Conservation (phyloP, 495 filamentous ascomycete species). For the Lindgomyces ingoldianus region DNA sequence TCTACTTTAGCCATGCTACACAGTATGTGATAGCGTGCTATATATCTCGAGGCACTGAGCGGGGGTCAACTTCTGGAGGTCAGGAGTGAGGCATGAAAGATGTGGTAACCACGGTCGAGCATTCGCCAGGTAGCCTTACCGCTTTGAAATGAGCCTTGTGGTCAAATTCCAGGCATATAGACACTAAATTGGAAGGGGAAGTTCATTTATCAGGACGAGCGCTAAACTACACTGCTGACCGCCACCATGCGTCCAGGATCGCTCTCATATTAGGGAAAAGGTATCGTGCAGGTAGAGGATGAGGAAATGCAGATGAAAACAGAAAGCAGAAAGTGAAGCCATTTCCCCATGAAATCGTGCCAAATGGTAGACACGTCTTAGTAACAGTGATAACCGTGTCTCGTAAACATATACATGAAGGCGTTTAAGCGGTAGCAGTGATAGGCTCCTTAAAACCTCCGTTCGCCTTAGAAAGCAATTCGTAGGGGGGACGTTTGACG, state of each 20-base stretch:
- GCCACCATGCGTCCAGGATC: conserved; percentile 12
- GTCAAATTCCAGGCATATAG: no score
- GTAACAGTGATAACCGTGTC: conserved; percentile 6
- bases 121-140: no score
- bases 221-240: conserved; percentile 29
- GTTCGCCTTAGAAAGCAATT: conserved; percentile 46
- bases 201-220: conserved; percentile 1
- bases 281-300: conserved; percentile 30
- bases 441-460: conserved; percentile 40
- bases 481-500: conserved; percentile 75
- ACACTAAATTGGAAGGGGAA: no score
- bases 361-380: not conserved
- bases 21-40: no score
- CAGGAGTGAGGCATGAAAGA: no score
- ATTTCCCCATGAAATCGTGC: not conserved
- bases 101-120: no score
- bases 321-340: conserved; percentile 2
- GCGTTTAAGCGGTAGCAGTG: conserved; percentile 41
- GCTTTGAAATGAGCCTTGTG: no score
- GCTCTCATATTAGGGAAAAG: conserved; percentile 25
- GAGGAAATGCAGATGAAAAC: conserved; percentile 7
- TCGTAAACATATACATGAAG: conserved; percentile 7
- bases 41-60: no score
- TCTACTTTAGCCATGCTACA: no score
- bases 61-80: no score